Evolutionary conservation across 768 basidiomycete genomes (phyloP).

Genomic region (Lactifluus subvellereus): DNA sequence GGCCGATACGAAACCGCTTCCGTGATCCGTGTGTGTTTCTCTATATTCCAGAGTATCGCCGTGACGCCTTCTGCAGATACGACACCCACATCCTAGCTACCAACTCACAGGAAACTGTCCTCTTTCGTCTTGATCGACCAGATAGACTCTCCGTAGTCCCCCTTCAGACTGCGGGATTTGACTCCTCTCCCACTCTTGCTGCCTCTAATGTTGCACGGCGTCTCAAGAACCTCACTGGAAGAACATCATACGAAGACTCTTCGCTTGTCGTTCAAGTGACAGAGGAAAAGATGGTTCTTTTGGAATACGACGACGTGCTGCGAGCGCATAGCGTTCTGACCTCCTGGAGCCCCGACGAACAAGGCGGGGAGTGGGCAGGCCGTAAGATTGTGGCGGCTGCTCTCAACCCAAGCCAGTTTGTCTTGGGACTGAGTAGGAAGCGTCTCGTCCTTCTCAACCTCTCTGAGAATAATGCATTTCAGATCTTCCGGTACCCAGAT

Average conservation of each 20-base stretch:
- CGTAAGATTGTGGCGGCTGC: conserved; percentile 61
- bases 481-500: conserved; percentile 31
- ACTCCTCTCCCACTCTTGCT: conserved; percentile 53
- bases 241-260: conserved; percentile 39
- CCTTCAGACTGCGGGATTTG: conserved; percentile 39
- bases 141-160: conserved; percentile 41
- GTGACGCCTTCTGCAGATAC: conserved; percentile 32
- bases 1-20: conserved; percentile 48
- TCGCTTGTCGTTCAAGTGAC: conserved; percentile 72
- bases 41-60: background rate
- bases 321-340: conserved; percentile 39
- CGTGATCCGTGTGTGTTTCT: conserved; percentile 42
- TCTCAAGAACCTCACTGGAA: conserved; percentile 20
- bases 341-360: conserved; percentile 36
- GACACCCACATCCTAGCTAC: conserved; percentile 58
- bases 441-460: conserved; percentile 47
- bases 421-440: conserved; percentile 54
- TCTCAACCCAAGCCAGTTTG: conserved; percentile 62
- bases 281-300: conserved; percentile 44
- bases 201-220: conserved; percentile 50
- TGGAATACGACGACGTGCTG: conserved; percentile 48
- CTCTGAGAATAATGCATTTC: conserved; percentile 36
- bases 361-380: conserved; percentile 24
- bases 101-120: conserved; percentile 46
- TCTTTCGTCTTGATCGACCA: conserved; percentile 47